phyloP scores from a whole-genome alignment of 352 stramenopile genomes.

The Phytophthora melonis region DNA sequence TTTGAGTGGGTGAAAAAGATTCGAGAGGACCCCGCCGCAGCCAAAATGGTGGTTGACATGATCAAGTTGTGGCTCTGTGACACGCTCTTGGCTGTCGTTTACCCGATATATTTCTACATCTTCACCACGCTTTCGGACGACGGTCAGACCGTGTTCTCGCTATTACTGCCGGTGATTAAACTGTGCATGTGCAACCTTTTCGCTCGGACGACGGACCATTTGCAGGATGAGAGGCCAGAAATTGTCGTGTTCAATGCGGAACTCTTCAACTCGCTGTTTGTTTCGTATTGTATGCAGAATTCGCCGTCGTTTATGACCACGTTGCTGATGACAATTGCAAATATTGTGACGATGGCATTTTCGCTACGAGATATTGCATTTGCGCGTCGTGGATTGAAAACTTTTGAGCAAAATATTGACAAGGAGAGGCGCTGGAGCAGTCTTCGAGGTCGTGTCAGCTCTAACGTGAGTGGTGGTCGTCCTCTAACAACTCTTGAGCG shows the following conservation, averaged over 20 bases:
- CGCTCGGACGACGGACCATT: not conserved
- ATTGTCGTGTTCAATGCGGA: constrained; percentile 10
- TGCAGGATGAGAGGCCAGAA: constrained; percentile 5
- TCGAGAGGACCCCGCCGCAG: not conserved
- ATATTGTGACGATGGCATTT: not conserved
- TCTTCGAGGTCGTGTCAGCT: not conserved
- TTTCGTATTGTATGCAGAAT: constrained; percentile 18
- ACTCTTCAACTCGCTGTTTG: constrained; percentile 6
- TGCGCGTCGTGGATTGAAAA: not conserved
- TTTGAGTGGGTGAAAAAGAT: constrained; percentile 18
- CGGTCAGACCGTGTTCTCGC: not conserved
- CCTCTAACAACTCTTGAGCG: not conserved
- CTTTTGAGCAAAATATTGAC: constrained; percentile 1
- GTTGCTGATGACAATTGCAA: constrained; percentile 1
- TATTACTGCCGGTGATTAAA: constrained; percentile 4
- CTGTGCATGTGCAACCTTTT: constrained; percentile 5
- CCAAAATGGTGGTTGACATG: constrained; percentile 7
- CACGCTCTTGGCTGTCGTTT: not conserved
- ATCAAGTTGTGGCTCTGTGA: constrained; percentile 18
- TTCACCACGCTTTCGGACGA: constrained; percentile 3
- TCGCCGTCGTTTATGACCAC: constrained; percentile 14
- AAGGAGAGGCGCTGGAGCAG: not conserved
- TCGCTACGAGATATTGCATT: not conserved
- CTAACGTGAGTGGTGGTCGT: not conserved
- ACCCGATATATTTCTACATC: not conserved